A percentile compares a stretch with the other conserved stretches of the same genome.
These are phyloP conservation scores for Trichoderma pleuroti DNA, from an alignment of 2,329 filamentous ascomycete species.

Conservation along the genomic window DNA sequence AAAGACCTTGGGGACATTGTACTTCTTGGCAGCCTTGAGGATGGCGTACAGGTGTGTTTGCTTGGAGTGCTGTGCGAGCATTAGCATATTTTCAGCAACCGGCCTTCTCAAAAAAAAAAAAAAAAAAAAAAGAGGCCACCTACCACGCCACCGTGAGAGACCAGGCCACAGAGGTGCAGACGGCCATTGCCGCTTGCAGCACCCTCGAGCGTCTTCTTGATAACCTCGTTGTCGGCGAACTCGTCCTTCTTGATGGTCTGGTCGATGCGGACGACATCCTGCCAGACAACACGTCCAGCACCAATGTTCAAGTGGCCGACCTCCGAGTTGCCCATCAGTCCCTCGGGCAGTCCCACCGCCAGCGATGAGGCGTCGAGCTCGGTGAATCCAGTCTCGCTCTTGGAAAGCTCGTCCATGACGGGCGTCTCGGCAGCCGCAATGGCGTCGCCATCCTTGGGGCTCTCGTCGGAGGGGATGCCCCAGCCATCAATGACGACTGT, in stretches of 20 bases:
- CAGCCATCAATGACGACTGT: constrained; percentile 98
- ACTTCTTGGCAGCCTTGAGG: constrained; percentile 84
- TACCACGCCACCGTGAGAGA: constrained; percentile 91
- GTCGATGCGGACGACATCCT: constrained; percentile 96
- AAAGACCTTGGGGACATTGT: constrained; percentile 83
- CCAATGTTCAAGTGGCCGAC: constrained; percentile 99
- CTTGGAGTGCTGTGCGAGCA: constrained; percentile 68
- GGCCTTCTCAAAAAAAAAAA: not conserved
- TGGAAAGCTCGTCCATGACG: constrained; percentile 88
- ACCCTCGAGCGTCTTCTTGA: constrained; percentile 71
- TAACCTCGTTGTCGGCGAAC: constrained; percentile 69
- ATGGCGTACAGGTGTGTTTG: constrained; percentile 89
- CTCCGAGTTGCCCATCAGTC: constrained; percentile 98
- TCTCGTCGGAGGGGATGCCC: constrained; percentile 79
- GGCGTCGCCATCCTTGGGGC: constrained; percentile 86
- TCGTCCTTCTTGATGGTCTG: constrained; percentile 83
- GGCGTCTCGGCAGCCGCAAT: constrained; percentile 92
- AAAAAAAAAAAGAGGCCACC: constrained; percentile 33
- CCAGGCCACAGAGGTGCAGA: constrained; percentile 85
- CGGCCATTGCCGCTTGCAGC: constrained; percentile 88
- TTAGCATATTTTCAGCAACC: constrained; percentile 13
- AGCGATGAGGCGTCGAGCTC: constrained; percentile 94
- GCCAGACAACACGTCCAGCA: constrained; percentile 95
- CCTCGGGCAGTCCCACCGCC: constrained; percentile 91
- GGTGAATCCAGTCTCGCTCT: constrained; percentile 78